phyloP scores from a whole-genome alignment of 2,329 filamentous ascomycete genomes.

The Ceratocystis diversiconidia region DNA sequence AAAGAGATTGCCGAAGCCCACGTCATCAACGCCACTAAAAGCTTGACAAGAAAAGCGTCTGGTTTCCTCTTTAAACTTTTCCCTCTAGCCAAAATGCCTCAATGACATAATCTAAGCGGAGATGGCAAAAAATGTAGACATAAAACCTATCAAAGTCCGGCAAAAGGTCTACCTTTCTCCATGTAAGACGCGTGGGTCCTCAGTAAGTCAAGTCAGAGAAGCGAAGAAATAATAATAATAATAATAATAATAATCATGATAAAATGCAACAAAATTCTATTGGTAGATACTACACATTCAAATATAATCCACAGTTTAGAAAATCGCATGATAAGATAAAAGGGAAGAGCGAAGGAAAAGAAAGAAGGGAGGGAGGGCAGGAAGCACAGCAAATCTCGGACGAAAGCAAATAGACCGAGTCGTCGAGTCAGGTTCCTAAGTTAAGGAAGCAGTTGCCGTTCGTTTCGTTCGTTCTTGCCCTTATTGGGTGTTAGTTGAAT shows the following conservation, averaged over 20 bases:
- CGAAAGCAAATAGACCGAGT: slow-evolving; percentile 2
- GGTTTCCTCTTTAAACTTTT: not conserved
- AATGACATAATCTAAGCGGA: not conserved
- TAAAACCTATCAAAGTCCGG: not conserved
- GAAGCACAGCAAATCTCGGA: not conserved
- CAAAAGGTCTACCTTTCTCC: not conserved
- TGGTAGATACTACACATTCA: no score
- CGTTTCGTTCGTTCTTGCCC: not conserved
- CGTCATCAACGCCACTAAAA: not conserved
- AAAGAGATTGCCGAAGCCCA: not conserved
- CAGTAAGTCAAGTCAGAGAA: not conserved
- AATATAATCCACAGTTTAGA: no score
- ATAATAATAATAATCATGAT: no score
- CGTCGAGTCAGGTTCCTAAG: not conserved
- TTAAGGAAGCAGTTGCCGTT: not conserved
- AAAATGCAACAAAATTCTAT: no score
- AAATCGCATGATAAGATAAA: not conserved
- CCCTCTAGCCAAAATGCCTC: not conserved
- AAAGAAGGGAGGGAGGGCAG: not conserved
- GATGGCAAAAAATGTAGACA: not conserved
- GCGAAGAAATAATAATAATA: no score
- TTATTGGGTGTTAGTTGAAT: not conserved
- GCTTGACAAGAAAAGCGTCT: not conserved
- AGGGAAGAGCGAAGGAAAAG: not conserved
- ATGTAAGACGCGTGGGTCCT: not conserved